These are phyloP conservation scores for Leccinum griseonigrum DNA, from an alignment of 1,284 basidiomycete genomes.

Conservation along the genomic window DNA sequence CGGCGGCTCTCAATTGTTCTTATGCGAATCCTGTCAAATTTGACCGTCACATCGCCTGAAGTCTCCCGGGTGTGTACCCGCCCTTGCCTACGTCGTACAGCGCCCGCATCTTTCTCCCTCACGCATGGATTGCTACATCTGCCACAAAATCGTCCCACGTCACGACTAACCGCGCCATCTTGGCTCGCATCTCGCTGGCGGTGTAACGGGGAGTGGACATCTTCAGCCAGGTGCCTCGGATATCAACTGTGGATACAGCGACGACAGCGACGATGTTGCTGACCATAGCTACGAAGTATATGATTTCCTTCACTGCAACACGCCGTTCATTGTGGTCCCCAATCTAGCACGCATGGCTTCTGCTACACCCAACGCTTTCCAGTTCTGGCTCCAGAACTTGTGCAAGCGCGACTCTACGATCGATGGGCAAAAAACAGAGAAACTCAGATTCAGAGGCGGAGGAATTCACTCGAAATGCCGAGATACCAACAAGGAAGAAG, in stretches of 20 bases:
- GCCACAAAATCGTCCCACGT: conserved; percentile 7
- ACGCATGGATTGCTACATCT: conserved; percentile 19
- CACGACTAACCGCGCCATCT: conserved; percentile 17
- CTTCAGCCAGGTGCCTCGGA: background rate
- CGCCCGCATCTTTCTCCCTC: background rate
- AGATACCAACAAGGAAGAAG: conserved; percentile 11
- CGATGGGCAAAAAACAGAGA: conserved; percentile 12
- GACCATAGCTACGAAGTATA: conserved; percentile 1
- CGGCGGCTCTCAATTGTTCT: background rate
- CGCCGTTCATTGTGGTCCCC: background rate
- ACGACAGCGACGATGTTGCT: background rate
- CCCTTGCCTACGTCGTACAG: background rate
- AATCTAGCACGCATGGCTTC: background rate
- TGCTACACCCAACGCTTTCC: no score
- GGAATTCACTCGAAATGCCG: conserved; percentile 11
- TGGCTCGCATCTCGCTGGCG: conserved; percentile 7
- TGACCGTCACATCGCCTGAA: background rate
- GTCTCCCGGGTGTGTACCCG: background rate
- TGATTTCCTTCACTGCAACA: background rate
- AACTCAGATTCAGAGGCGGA: background rate
- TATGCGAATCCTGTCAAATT: background rate
- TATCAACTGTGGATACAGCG: background rate
- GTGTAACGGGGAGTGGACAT: background rate
- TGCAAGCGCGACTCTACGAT: conserved; percentile 1
- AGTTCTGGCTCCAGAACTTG: no score